These are phyloP conservation scores for Fragosphaeria purpurea DNA, from an alignment of 2,329 filamentous ascomycete species.

Conservation along the genomic window DNA sequence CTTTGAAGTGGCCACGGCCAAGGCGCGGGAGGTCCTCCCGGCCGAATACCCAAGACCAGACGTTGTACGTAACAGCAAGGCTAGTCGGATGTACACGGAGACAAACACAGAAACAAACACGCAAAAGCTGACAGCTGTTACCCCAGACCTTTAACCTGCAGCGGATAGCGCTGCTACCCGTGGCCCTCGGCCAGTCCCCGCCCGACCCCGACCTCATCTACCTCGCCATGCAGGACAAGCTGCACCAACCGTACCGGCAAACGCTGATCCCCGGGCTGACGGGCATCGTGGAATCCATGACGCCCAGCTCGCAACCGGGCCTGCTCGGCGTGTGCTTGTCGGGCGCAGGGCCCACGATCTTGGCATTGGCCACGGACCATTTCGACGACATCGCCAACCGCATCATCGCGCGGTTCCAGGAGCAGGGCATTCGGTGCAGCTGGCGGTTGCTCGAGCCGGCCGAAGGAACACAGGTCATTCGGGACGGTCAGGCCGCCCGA, in stretches of 20 bases:
- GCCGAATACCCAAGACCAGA: slow-evolving; percentile 69
- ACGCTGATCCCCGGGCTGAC: slow-evolving; percentile 83
- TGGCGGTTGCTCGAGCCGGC: slow-evolving; percentile 88
- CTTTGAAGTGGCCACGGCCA: slow-evolving; percentile 91
- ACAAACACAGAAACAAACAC: not conserved
- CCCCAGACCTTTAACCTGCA: slow-evolving; percentile 78
- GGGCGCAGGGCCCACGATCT: slow-evolving; percentile 87
- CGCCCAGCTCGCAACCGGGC: slow-evolving; percentile 74
- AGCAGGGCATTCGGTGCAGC: slow-evolving; percentile 64
- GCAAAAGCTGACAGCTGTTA: not conserved
- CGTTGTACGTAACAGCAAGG: slow-evolving; percentile 48
- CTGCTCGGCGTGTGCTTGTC: slow-evolving; percentile 91
- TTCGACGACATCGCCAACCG: slow-evolving; percentile 77
- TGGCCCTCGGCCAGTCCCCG: slow-evolving; percentile 79
- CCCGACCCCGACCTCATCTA: slow-evolving; percentile 91
- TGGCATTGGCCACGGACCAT: slow-evolving; percentile 82
- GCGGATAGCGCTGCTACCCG: slow-evolving; percentile 80
- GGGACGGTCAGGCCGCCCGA: slow-evolving; percentile 12
- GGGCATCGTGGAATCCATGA: slow-evolving; percentile 85
- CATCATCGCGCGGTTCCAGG: slow-evolving; percentile 65
- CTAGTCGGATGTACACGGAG: not conserved
- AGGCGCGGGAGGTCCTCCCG: slow-evolving; percentile 78
- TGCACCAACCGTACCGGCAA: slow-evolving; percentile 94
- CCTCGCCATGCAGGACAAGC: slow-evolving; percentile 95
- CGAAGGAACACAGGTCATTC: slow-evolving; percentile 50